A percentile compares a stretch with the other conserved stretches of the same genome.
These are phyloP conservation scores for Thermothelomyces thermophilus DNA, from an alignment of 2,329 filamentous ascomycete species.

Conservation along the genomic window DNA sequence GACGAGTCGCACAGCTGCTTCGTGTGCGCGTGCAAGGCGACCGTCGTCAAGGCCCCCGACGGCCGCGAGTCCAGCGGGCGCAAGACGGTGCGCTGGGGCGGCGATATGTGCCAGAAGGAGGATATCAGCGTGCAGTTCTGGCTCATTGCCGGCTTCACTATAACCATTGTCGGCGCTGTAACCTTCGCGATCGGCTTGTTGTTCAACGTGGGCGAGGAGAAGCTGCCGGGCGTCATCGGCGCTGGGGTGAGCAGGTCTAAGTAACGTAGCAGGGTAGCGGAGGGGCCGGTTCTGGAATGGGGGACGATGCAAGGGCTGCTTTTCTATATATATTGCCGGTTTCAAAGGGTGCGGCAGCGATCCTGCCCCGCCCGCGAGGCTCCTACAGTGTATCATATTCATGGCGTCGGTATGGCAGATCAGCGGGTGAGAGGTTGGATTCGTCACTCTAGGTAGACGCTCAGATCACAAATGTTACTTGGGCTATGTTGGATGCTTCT, in stretches of 20 bases:
- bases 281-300: background rate
- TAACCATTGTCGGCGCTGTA: conserved; percentile 62
- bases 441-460: conserved; percentile 14
- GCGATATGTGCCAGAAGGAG: conserved; percentile 80
- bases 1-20: conserved; percentile 52
- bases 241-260: conserved; percentile 79
- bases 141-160: conserved; percentile 69
- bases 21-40: conserved; percentile 65
- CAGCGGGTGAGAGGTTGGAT: conserved; percentile 19
- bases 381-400: conserved; percentile 25
- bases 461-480: conserved; percentile 5
- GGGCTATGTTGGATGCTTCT: background rate
- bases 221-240: conserved; percentile 90
- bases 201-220: conserved; percentile 76
- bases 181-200: conserved; percentile 69
- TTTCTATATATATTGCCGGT: background rate
- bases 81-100: conserved; percentile 72
- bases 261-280: conserved; percentile 35
- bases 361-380: no score
- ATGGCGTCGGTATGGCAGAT: conserved; percentile 23
- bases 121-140: conserved; percentile 87
- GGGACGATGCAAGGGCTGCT: background rate
- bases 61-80: conserved; percentile 43
- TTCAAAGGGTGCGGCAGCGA: background rate
- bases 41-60: conserved; percentile 36